A percentile compares a stretch with the other conserved stretches of the same genome.
Conservation (phyloP, 2,329 filamentous ascomycete species). For the Acrodontium crateriforme region DNA sequence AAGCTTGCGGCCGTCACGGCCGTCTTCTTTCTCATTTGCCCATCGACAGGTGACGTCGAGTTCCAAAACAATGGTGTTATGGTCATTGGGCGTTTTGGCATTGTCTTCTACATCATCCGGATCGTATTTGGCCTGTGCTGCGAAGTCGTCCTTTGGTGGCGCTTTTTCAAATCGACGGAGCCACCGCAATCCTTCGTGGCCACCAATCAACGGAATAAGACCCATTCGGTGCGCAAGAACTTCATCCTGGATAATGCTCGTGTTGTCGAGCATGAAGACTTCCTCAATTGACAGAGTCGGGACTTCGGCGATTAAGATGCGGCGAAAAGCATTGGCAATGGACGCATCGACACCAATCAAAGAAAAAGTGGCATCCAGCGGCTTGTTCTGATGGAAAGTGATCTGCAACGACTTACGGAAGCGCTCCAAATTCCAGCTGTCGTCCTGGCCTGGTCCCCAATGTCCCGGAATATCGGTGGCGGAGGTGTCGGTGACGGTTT, state of each 20-base stretch:
- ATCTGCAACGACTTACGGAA: conserved; percentile 63
- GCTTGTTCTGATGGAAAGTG: conserved; percentile 71
- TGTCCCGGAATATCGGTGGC: conserved; percentile 89
- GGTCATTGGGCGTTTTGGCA: conserved; percentile 48
- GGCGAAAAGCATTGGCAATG: conserved; percentile 91
- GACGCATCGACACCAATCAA: conserved; percentile 83
- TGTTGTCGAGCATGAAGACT: conserved; percentile 91
- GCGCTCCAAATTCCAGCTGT: conserved; percentile 60
- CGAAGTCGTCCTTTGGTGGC: conserved; percentile 41
- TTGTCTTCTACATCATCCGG: conserved; percentile 25
- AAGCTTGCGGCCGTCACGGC: conserved; percentile 32
- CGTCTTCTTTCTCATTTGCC: conserved; percentile 37
- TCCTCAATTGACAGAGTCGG: conserved; percentile 88
- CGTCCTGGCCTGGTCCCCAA: conserved; percentile 68
- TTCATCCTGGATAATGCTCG: conserved; percentile 94
- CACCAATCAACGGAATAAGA: conserved; percentile 76
- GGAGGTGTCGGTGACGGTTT: conserved; percentile 78
- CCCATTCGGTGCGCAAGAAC: conserved; percentile 83
- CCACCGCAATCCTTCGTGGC: conserved; percentile 62
- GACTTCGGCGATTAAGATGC: conserved; percentile 88
- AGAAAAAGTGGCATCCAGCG: conserved; percentile 71
- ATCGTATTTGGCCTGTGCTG: conserved; percentile 25
- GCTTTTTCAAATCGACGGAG: conserved; percentile 72
- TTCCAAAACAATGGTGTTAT: conserved; percentile 72
- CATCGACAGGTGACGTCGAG: conserved; percentile 69